These are phyloP conservation scores for Kwoniella europaea DNA, from an alignment of 768 basidiomycete genomes.

Conservation along the genomic window DNA sequence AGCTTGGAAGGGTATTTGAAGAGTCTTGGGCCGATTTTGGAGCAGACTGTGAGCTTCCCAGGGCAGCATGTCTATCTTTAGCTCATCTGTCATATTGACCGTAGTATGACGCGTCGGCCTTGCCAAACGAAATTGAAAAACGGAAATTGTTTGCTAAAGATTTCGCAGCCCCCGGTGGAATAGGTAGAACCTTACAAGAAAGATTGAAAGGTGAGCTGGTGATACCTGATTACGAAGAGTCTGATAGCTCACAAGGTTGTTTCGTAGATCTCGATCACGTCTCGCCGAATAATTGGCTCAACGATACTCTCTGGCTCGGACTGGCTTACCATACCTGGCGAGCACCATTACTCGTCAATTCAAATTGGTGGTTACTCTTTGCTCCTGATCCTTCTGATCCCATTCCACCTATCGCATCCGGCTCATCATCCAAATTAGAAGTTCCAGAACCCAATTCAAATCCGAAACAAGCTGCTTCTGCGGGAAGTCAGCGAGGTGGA, in stretches of 20 bases:
- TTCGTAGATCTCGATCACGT: conserved; percentile 70
- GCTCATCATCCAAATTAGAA: background rate
- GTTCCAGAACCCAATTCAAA: conserved; percentile 32
- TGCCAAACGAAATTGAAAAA: conserved; percentile 64
- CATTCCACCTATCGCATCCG: conserved; percentile 61
- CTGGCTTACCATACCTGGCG: conserved; percentile 89
- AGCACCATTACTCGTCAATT: conserved; percentile 80
- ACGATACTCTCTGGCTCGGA: conserved; percentile 89
- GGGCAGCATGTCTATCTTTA: background rate
- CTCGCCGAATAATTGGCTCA: conserved; percentile 90
- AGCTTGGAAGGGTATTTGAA: conserved; percentile 78
- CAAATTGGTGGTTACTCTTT: conserved; percentile 95
- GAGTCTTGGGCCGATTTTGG: conserved; percentile 77
- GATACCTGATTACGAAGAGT: background rate
- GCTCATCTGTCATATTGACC: background rate
- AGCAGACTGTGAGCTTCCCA: conserved; percentile 65
- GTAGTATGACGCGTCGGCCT: conserved; percentile 64
- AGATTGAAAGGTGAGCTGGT: conserved; percentile 68
- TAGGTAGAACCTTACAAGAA: conserved; percentile 73
- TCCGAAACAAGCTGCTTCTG: conserved; percentile 22
- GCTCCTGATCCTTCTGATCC: conserved; percentile 67
- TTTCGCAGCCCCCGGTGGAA: conserved; percentile 66
- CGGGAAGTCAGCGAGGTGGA: conserved; percentile 39
- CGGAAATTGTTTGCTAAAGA: conserved; percentile 69
- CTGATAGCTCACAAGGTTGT: background rate